phyloP scores from a whole-genome alignment of 208 protist species.

The Sergeia podlipaevii region DNA sequence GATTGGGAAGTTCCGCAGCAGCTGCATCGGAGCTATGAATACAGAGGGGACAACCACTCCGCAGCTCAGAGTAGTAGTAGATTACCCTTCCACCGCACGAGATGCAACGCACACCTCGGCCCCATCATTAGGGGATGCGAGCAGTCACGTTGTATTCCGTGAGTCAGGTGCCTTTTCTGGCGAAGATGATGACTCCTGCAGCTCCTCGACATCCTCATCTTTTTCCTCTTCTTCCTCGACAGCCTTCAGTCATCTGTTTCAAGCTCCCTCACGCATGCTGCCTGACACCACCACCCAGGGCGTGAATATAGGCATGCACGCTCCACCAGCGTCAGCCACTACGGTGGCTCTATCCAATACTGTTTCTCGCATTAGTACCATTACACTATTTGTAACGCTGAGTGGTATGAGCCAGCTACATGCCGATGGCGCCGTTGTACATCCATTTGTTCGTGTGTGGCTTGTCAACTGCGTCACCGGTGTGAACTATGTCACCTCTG shows the following conservation, averaged over 20 bases:
- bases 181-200: no score
- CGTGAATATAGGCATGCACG: background rate
- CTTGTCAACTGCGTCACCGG: constrained; percentile 62
- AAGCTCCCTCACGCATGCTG: background rate
- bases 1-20: background rate
- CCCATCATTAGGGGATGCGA: background rate
- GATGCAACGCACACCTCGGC: background rate
- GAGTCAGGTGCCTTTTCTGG: constrained; percentile 23
- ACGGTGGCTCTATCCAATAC: background rate
- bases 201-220: background rate
- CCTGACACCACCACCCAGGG: background rate
- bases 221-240: background rate
- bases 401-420: constrained; percentile 71
- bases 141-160: constrained; percentile 3
- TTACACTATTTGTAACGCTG: constrained; percentile 40
- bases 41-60: background rate
- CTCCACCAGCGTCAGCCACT: background rate
- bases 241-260: background rate
- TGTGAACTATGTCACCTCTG: constrained; percentile 26
- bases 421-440: constrained; percentile 56
- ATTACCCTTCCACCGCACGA: background rate
- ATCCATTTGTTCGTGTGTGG: constrained; percentile 84
- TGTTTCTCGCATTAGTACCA: background rate
- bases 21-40: background rate
- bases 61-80: no score